Conservation (phyloP, 2,329 filamentous ascomycete genomes). For the Trichoderma citrinoviride region DNA sequence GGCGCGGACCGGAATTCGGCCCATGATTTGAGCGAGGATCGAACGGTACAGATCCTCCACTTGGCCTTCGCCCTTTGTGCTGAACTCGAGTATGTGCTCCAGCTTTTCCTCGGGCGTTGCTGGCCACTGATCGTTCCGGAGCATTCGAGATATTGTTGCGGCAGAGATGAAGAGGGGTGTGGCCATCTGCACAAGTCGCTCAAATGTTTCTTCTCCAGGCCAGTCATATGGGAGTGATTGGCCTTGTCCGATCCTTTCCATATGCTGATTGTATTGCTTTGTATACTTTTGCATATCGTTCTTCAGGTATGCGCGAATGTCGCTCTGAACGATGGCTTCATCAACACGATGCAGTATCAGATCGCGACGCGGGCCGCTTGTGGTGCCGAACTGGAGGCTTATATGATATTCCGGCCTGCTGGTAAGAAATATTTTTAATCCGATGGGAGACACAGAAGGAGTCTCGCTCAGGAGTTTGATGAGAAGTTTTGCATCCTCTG, state of each 20-base stretch:
- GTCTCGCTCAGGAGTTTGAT: not conserved
- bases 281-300: not conserved
- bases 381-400: not conserved
- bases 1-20: not conserved
- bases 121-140: not conserved
- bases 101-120: not conserved
- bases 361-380: not conserved
- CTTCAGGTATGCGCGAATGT: not conserved
- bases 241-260: not conserved
- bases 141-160: not conserved
- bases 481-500: not conserved
- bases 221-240: not conserved
- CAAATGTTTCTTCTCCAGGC: not conserved
- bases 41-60: not conserved
- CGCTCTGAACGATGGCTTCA: not conserved
- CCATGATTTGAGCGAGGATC: not conserved
- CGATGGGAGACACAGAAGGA: not conserved
- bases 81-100: not conserved
- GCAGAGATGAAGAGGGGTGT: not conserved
- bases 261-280: not conserved
- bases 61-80: not conserved
- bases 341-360: not conserved
- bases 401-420: not conserved
- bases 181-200: not conserved
- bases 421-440: not conserved